Conservation (phyloP, 1,284 basidiomycete genomes). For the Neotropicomus parvogracilis region DNA sequence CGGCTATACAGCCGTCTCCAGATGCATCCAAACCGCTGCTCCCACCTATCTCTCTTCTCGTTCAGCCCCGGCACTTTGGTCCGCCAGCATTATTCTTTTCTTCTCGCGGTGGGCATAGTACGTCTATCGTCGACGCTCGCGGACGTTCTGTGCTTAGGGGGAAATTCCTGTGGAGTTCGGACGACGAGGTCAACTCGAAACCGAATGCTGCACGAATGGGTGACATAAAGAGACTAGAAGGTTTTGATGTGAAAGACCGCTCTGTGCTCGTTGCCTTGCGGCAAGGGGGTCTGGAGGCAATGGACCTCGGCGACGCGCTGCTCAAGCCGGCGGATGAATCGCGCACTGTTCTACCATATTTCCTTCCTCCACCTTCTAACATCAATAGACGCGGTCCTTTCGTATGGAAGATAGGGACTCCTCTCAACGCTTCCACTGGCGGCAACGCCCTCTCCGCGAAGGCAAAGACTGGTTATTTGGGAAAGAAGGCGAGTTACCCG, state of each 20-base stretch:
- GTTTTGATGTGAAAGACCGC: slow-evolving; percentile 68
- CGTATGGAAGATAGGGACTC: slow-evolving; percentile 75
- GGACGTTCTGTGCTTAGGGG: slow-evolving; percentile 79
- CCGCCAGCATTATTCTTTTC: slow-evolving; percentile 85
- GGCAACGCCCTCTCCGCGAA: slow-evolving; percentile 42
- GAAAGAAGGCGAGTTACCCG: slow-evolving; percentile 51
- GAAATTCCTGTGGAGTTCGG: slow-evolving; percentile 70
- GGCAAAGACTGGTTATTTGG: slow-evolving; percentile 36
- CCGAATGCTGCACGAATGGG: slow-evolving; percentile 51
- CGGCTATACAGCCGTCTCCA: slow-evolving; percentile 20
- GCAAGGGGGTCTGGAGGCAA: slow-evolving; percentile 75
- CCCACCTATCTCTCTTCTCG: slow-evolving; percentile 72
- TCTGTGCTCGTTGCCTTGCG: slow-evolving; percentile 78
- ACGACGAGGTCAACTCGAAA: slow-evolving; percentile 50
- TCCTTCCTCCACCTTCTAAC: slow-evolving; percentile 53
- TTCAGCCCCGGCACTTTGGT: slow-evolving; percentile 77
- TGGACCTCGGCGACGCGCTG: slow-evolving; percentile 72
- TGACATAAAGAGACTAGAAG: slow-evolving; percentile 74
- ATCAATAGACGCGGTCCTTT: slow-evolving; percentile 67
- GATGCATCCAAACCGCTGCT: slow-evolving; percentile 59
- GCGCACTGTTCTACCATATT: slow-evolving; percentile 62
- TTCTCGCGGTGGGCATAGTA: slow-evolving; percentile 79
- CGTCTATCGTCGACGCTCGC: slow-evolving; percentile 77
- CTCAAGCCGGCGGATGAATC: slow-evolving; percentile 74
- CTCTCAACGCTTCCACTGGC: slow-evolving; percentile 45